phyloP scores from a whole-genome alignment of 495 filamentous ascomycete species.

The Daldinia vernicosa region DNA sequence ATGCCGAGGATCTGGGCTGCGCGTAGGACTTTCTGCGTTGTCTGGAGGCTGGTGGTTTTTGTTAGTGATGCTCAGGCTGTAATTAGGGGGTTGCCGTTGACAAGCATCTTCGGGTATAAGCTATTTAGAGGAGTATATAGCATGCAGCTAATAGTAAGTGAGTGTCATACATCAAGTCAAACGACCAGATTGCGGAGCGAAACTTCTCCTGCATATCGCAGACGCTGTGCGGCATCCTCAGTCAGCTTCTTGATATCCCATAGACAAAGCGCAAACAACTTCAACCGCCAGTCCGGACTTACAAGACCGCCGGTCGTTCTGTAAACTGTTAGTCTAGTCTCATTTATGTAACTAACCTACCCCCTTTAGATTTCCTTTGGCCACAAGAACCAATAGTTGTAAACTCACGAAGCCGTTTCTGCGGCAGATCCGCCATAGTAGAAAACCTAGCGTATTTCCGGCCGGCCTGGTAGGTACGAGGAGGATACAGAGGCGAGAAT shows the following conservation, averaged over 20 bases:
- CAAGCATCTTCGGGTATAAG: background rate
- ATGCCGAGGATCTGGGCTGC: constrained; percentile 70
- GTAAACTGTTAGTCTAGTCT: constrained; percentile 25
- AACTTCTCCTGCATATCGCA: constrained; percentile 98
- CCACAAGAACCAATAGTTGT: background rate
- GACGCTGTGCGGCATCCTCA: constrained; percentile 63
- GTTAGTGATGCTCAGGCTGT: background rate
- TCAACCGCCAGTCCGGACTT: constrained; percentile 33
- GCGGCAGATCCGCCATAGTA: constrained; percentile 39
- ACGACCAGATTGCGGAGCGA: constrained; percentile 80
- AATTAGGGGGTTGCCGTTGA: background rate
- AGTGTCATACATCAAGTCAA: constrained; percentile 71
- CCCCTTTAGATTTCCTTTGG: background rate
- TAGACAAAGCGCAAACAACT: background rate
- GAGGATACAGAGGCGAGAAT: constrained; percentile 11
- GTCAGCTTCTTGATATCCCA: constrained; percentile 1
- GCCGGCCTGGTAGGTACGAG: constrained; percentile 6
- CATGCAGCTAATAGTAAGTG: background rate
- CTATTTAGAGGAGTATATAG: background rate
- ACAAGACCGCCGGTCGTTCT: constrained; percentile 80
- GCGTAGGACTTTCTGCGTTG: constrained; percentile 63
- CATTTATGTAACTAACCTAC: too few species aligned
- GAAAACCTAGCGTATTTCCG: constrained; percentile 38
- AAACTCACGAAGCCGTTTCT: constrained; percentile 54
- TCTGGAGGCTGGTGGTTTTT: constrained; percentile 55